A percentile compares a stretch with the other conserved stretches of the same genome.
Evolutionary conservation across 2,329 filamentous ascomycete genomes (phyloP).

Genomic region (Penicillium sp.): DNA sequence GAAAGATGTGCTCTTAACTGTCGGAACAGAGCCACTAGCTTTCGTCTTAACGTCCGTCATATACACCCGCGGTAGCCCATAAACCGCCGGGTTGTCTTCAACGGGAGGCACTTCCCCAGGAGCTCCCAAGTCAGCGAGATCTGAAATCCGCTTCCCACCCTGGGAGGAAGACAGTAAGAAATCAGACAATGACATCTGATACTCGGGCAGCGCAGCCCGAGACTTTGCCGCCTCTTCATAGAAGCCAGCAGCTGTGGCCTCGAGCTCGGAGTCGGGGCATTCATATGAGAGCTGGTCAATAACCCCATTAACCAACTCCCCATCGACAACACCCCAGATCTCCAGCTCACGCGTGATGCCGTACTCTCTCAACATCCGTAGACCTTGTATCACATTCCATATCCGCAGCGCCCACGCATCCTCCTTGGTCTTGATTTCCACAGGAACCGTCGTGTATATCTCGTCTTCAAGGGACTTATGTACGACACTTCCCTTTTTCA

Average conservation of each 20-base stretch:
- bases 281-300: constrained; percentile 83
- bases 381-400: constrained; percentile 88
- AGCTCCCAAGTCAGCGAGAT: constrained; percentile 22
- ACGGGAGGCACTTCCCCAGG: constrained; percentile 3
- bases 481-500: constrained; percentile 78
- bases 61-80: constrained; percentile 57
- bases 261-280: constrained; percentile 72
- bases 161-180: constrained; percentile 43
- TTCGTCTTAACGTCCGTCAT: constrained; percentile 89
- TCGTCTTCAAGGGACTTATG: constrained; percentile 85
- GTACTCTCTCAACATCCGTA: constrained; percentile 70
- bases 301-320: constrained; percentile 81
- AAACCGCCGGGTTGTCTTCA: constrained; percentile 20
- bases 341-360: constrained; percentile 76
- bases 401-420: constrained; percentile 79
- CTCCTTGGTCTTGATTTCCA: constrained; percentile 73
- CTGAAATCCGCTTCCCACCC: constrained; percentile 38
- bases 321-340: constrained; percentile 82
- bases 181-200: constrained; percentile 49
- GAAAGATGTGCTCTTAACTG: constrained; percentile 59
- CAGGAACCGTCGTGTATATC: constrained; percentile 73
- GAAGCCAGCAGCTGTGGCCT: constrained; percentile 57
- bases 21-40: constrained; percentile 61
- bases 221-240: constrained; percentile 41
- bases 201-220: constrained; percentile 40